Evolutionary conservation across 2,329 filamentous ascomycete genomes (phyloP).

Genomic region (Leptographium lundbergii): DNA sequence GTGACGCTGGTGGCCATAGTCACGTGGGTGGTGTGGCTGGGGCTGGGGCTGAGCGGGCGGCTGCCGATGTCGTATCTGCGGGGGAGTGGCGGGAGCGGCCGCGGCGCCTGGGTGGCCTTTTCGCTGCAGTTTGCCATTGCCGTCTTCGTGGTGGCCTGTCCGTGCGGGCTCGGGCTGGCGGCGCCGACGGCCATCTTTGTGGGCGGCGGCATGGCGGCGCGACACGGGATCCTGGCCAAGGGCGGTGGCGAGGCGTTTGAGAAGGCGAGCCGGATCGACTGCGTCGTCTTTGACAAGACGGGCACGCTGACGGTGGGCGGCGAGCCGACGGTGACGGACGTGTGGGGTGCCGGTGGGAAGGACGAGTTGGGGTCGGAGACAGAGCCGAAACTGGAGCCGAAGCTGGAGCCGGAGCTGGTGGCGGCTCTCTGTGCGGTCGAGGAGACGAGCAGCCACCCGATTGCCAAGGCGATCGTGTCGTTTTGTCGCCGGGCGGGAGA

Average conservation of each 20-base stretch:
- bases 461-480: conserved; percentile 55
- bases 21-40: conserved; percentile 63
- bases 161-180: conserved; percentile 73
- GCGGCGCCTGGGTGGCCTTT: conserved; percentile 59
- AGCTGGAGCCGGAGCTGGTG: conserved; percentile 26
- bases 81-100: too few species aligned
- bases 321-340: conserved; percentile 55
- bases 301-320: conserved; percentile 67
- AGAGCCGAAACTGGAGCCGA: too few species aligned
- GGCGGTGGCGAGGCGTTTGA: conserved; percentile 79
- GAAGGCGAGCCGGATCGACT: conserved; percentile 65
- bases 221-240: conserved; percentile 69
- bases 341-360: conserved; percentile 26
- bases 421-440: conserved; percentile 50
- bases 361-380: too few species aligned
- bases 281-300: conserved; percentile 81
- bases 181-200: conserved; percentile 79
- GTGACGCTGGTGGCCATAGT: conserved; percentile 55
- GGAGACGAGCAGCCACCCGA: conserved; percentile 60
- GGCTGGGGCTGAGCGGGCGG: conserved; percentile 43
- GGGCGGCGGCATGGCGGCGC: conserved; percentile 66
- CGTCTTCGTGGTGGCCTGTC: conserved; percentile 78
- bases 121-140: conserved; percentile 73
- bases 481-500: conserved; percentile 35
- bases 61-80: conserved; percentile 47